Percentiles rank a stretch among this genome's conserved stretches.
phyloP scores from a whole-genome alignment of 2,329 filamentous ascomycete genomes.

The Pseudogymnoascus sp. region DNA sequence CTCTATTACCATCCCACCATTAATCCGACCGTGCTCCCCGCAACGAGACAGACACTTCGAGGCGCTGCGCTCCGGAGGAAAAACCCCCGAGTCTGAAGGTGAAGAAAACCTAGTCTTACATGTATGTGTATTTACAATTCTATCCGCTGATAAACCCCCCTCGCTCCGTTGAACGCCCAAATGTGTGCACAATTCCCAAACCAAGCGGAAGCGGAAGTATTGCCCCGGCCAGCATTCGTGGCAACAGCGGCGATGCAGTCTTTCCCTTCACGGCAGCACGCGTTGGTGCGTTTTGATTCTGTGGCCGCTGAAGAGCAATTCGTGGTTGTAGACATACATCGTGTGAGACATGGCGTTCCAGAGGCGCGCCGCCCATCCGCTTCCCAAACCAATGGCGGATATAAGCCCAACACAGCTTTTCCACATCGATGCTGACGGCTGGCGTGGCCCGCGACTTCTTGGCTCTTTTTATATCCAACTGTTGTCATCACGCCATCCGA shows the following conservation, averaged over 20 bases:
- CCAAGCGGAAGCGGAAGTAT: not conserved
- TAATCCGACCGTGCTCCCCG: not conserved
- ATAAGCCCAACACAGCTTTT: not conserved
- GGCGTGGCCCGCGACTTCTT: not conserved
- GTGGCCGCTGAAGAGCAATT: not conserved
- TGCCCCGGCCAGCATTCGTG: not conserved
- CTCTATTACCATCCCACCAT: constrained; percentile 4
- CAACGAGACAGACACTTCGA: not conserved
- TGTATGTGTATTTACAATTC: not conserved
- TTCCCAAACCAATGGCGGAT: not conserved
- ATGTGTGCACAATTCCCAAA: not conserved
- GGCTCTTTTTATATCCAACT: not conserved
- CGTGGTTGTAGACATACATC: constrained; percentile 1
- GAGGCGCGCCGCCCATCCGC: not conserved
- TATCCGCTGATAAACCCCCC: not conserved
- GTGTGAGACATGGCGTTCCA: not conserved
- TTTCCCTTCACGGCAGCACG: not conserved
- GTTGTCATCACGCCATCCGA: not conserved
- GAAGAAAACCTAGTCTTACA: not conserved
- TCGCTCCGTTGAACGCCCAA: not conserved
- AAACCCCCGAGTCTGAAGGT: not conserved
- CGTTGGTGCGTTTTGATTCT: not conserved
- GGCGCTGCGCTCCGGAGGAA: not conserved
- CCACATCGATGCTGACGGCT: not conserved
- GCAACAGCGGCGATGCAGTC: not conserved